Evolutionary conservation across 2,329 filamentous ascomycete species (phyloP).

Genomic region (Neopestalotiopsis clavispora): DNA sequence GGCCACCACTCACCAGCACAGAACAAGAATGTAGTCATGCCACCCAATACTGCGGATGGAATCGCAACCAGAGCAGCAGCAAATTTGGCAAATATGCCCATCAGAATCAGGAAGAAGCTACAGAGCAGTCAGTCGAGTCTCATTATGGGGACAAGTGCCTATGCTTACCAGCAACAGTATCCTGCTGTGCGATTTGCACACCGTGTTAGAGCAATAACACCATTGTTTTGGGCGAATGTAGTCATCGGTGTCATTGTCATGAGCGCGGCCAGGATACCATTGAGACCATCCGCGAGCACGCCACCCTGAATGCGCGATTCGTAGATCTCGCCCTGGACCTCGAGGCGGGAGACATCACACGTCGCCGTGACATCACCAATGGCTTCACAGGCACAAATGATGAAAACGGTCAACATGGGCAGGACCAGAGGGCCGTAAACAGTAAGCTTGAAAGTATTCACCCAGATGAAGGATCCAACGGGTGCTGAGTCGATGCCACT

Average conservation of each 20-base stretch:
- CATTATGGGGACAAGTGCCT: neutral
- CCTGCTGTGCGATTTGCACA: conserved; percentile 83
- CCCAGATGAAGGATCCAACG: conserved; percentile 77
- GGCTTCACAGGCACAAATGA: conserved; percentile 78
- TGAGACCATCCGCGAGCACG: conserved; percentile 77
- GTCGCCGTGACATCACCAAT: conserved; percentile 83
- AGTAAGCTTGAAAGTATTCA: conserved; percentile 74
- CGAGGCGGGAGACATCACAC: conserved; percentile 78
- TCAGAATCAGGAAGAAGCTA: conserved; percentile 74
- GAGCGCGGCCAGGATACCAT: conserved; percentile 75
- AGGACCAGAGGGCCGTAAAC: conserved; percentile 77
- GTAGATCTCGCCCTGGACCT: conserved; percentile 74
- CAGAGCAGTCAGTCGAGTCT: conserved; percentile 10
- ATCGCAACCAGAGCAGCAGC: conserved; percentile 80
- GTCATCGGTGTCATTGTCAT: conserved; percentile 83
- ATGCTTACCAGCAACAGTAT: conserved; percentile 67
- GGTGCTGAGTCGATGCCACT: conserved; percentile 74
- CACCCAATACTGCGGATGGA: conserved; percentile 68
- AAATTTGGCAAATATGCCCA: conserved; percentile 85
- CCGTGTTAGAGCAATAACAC: conserved; percentile 80
- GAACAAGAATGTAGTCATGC: conserved; percentile 84
- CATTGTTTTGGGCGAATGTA: conserved; percentile 84
- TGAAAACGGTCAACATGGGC: conserved; percentile 70
- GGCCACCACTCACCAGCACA: conserved; percentile 44
- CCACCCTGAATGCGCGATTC: conserved; percentile 81